Base-by-base conservation (phyloP, 2,329 filamentous ascomycete species). In the Ilyonectria robusta region DNA sequence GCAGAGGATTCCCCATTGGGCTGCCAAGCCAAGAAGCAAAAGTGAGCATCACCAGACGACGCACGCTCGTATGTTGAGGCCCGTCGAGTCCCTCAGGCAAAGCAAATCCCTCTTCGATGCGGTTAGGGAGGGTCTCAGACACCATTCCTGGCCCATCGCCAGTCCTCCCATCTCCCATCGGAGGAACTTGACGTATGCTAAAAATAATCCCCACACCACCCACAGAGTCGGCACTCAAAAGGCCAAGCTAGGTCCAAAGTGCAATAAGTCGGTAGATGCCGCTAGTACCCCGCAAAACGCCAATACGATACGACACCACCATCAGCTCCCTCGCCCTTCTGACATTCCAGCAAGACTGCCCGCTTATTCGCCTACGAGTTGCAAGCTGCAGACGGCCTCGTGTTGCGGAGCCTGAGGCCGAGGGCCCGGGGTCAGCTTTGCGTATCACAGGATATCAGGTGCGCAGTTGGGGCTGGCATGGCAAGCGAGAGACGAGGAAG, bases 181-280 rank as follows among this genome's bases (percentile, higher is more conserved):
- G 3, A 17, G 19, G 19, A 48, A 17, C 46, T 31, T 9, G 15
- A 29, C 23, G 15, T 11, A 26, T 58, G 19, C 55, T 58, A 58
- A 47, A 58, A 58, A 58, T 58, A 58, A 31, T 33, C 29, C n/a
- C 42, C 40, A 47, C 55, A 46, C 40, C 55, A 58, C 55, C 26
- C 55, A 29, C 37, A 19, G 19, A n/a, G 21, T 26, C 54, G 54
- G 54, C 54, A 57, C 40, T 56, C 23, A 29, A 31, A 23, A 15
- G 21, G 50, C 6, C 50, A 53, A 11, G 10, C 50, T 15, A 53
- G 15, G 19, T 33, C 50, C 2, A 35, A 35, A 37, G 29, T 3
- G n/a, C 35, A 53, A n/a, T 37, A 8, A 37, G n/a, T 35, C 31
- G 31, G 29, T 8, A 53, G 50, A 37, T 35, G 50, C 31, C 50